These are phyloP conservation scores for Starmera caribaea DNA, from an alignment of 805 yeast species.

Conservation along the genomic window DNA sequence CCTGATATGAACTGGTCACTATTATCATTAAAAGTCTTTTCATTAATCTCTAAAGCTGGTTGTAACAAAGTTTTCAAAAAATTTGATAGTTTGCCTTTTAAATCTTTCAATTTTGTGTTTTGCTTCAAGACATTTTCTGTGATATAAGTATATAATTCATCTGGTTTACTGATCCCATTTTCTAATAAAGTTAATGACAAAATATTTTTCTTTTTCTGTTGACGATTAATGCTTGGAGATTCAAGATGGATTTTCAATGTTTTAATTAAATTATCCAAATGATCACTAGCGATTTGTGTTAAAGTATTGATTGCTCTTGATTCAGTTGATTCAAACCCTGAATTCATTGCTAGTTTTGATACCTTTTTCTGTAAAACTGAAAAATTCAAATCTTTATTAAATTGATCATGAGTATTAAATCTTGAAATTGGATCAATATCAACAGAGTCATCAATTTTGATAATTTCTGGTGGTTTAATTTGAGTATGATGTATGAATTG, in stretches of 20 bases:
- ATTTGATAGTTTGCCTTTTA: conserved; percentile 53
- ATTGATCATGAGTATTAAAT: conserved; percentile 56
- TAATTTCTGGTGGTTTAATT: conserved; percentile 59
- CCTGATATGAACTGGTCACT: conserved; percentile 94
- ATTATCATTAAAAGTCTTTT: conserved; percentile 74
- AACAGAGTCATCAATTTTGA: conserved; percentile 42
- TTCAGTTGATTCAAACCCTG: conserved; percentile 83
- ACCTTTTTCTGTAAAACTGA: conserved; percentile 59
- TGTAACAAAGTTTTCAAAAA: conserved; percentile 75
- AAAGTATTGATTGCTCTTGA: conserved; percentile 68
- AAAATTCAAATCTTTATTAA: conserved; percentile 51
- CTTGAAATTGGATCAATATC: conserved; percentile 84
- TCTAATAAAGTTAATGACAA: conserved; percentile 61
- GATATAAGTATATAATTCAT: conserved; percentile 62
- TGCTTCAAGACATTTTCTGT: conserved; percentile 66
- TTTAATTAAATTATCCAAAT: conserved; percentile 62
- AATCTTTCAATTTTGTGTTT: conserved; percentile 56
- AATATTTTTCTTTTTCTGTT: conserved; percentile 31
- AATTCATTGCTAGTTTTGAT: conserved; percentile 77
- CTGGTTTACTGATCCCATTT: conserved; percentile 79
- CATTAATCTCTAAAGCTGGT: conserved; percentile 67
- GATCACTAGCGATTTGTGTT: conserved; percentile 77
- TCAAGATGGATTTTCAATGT: conserved; percentile 67
- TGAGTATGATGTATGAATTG: conserved; percentile 68
- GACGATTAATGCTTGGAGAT: conserved; percentile 31